Base-by-base conservation (phyloP, 495 filamentous ascomycete species). In the Parachaetomium inaequale region DNA sequence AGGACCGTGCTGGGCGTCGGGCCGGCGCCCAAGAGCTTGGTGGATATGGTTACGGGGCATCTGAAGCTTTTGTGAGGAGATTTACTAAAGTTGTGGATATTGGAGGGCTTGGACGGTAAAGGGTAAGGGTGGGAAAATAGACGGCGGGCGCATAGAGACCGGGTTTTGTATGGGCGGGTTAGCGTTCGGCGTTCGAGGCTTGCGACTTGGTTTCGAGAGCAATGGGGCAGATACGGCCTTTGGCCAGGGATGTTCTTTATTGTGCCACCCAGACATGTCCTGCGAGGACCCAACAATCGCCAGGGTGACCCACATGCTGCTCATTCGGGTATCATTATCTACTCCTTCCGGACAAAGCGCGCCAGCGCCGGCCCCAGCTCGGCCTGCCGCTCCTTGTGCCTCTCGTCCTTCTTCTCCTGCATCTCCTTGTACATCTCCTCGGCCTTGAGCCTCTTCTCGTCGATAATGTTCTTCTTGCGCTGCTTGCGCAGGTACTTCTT, bases 401-500 rank as follows among this genome's bases (percentile, higher is more conserved):
- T 69, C 68, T 78, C 68, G 57, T 71, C 69, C 61, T 67, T 72
- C 64, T 77, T 74, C 59, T 71, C 66, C 66, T 72, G 66, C 63
- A 72, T 68, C 68, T 78, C 70, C 59, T 81, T 79, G 72, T 71
- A 70, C 47, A 80, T 73, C 69, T 81, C 79, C 57, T 82, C 79
- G 3, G 70, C 80, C 69, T 87, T 85, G 54, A 91, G 73, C 63
- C 82, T 82, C 70, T 87, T 87, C 79, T 95, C 92, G 78, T 98
- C 95, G 72, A 98, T 89, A 62, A 98, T 84, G 71, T 98, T 98
- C 77, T 85, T 87, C 61, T 85, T 83, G 26, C 88, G 85, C 79
- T 91, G 93, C 87, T 97, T 98, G 69, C 93, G 79, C 63, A 97
- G 73, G 68, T 92, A 90, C 72, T 90, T 91, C 70, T 90, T 85